Base-by-base conservation (phyloP, 805 yeast genomes). In the Priceomyces haplophilus region DNA sequence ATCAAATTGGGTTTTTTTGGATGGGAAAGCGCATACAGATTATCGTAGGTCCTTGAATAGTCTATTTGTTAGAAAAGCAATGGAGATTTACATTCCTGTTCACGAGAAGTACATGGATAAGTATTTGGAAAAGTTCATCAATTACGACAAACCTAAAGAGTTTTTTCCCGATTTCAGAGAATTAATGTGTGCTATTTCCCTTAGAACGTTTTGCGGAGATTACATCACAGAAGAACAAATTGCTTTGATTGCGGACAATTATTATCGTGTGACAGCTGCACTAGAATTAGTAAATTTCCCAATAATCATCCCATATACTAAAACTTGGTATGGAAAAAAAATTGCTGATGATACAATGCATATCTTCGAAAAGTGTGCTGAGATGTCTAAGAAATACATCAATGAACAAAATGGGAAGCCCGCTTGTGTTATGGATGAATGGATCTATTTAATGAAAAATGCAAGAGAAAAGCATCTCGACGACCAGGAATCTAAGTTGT, bases 241-340 rank as follows among this genome's bases (percentile, higher is more conserved):
- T 57, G 79, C 85, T 65, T 74, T 75, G 43, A 82, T 93, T 57
- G 93, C 97, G 40, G 98, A 91, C 65, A 89, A 90, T 66, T 93
- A 90, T 68, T 93, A 82, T 67, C 72, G 79, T 50, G 86, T 93
- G 52, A 93, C 99, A 11, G 96, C 96, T 46, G 99, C 99, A 20
- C 77, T 93, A 59, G 99, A 93, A 70, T 79, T 93, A 52, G 99
- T 93, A 48, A 93, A 93, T 74, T 93, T 93, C 81, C 99, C 99
- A 49, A 87, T 93, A 56, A 91, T 93, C 50, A 65, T 93, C 38
- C 99, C 99, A 23, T 93, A 77, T 75, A 89, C 99, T 48, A 93
- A 91, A 72, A 85, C 99, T 27, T 93, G 99, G 99, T 88, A 90
- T 67, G 99, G 99, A 52, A 84, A 87, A 72, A 81, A 77, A 61